phyloP scores from a whole-genome alignment of 176 grass and related monocot species.

The Oryza brachyantha region DNA sequence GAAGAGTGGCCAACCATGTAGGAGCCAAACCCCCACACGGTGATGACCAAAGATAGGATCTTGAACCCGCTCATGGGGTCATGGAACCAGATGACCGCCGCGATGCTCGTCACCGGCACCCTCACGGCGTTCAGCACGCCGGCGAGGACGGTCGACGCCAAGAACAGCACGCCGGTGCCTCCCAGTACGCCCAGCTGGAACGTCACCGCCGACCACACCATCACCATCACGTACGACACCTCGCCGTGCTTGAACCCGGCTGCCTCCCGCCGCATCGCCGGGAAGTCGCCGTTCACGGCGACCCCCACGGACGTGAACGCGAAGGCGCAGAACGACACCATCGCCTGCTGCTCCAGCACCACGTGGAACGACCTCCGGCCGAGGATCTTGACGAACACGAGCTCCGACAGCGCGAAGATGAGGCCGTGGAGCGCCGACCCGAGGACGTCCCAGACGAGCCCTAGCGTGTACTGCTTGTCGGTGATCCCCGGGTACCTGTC shows the following conservation, averaged over 20 bases:
- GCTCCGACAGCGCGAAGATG: conserved; percentile 91
- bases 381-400: conserved; percentile 56
- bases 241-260: conserved; percentile 42
- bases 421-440: conserved; percentile 86
- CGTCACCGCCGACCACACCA: conserved; percentile 65
- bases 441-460: conserved; percentile 64
- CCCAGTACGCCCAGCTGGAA: conserved; percentile 85
- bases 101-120: conserved; percentile 79
- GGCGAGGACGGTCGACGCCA: conserved; percentile 82
- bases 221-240: conserved; percentile 53
- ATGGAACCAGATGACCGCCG: conserved; percentile 79
- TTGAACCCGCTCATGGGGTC: conserved; percentile 93
- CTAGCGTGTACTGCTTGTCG: conserved; percentile 54
- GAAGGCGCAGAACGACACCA: conserved; percentile 73
- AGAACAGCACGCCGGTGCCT: conserved; percentile 71
- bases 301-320: conserved; percentile 69
- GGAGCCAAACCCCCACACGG: conserved; percentile 79
- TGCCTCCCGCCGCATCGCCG: conserved; percentile 55
- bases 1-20: conserved; percentile 67
- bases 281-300: conserved; percentile 47
- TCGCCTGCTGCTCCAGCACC: conserved; percentile 87
- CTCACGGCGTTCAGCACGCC: conserved; percentile 87
- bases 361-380: conserved; percentile 77
- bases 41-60: conserved; percentile 79
- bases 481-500: conserved; percentile 67